Conservation (phyloP, 108 stramenopile species). For the Skeletonema grethae region DNA sequence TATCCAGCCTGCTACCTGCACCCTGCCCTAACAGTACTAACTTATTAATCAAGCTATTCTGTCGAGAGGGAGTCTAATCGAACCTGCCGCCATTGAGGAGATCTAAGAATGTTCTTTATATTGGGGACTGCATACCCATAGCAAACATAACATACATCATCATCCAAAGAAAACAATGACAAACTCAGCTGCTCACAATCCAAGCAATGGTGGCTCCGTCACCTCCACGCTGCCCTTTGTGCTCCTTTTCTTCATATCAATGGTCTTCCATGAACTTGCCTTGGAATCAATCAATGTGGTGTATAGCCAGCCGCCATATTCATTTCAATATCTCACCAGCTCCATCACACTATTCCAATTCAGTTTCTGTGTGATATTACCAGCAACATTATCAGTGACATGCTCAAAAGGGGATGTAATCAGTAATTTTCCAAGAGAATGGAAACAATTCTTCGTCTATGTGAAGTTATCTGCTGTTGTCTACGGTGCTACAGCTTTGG, state of each 20-base stretch:
- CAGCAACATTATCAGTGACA: conserved; percentile 42
- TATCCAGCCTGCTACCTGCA: too few species aligned
- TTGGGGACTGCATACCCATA: too few species aligned
- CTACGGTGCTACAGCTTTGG: conserved; percentile 64
- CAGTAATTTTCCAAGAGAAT: conserved; percentile 50
- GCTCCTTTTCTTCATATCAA: conserved; percentile 53
- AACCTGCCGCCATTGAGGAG: too few species aligned
- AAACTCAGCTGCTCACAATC: background rate
- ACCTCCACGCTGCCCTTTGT: conserved; percentile 30
- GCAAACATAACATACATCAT: too few species aligned
- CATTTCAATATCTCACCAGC: conserved; percentile 46
- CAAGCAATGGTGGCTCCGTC: conserved; percentile 1
- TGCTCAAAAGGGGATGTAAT: conserved; percentile 39
- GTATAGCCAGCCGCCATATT: conserved; percentile 23
- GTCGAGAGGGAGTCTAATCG: too few species aligned
- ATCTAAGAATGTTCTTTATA: too few species aligned
- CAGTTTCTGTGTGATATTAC: conserved; percentile 62
- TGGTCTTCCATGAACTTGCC: conserved; percentile 68
- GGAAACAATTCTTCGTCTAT: conserved; percentile 49
- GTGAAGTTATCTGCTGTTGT: conserved; percentile 52
- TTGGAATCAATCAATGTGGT: conserved; percentile 51
- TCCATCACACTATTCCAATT: conserved; percentile 72
- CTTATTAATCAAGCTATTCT: too few species aligned
- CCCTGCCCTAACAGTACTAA: too few species aligned
- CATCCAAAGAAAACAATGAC: background rate